Percentiles rank a stretch among this genome's conserved stretches.
These are phyloP conservation scores for Rhodotorula sp. DNA, from an alignment of 1,284 basidiomycete genomes.

Conservation along the genomic window DNA sequence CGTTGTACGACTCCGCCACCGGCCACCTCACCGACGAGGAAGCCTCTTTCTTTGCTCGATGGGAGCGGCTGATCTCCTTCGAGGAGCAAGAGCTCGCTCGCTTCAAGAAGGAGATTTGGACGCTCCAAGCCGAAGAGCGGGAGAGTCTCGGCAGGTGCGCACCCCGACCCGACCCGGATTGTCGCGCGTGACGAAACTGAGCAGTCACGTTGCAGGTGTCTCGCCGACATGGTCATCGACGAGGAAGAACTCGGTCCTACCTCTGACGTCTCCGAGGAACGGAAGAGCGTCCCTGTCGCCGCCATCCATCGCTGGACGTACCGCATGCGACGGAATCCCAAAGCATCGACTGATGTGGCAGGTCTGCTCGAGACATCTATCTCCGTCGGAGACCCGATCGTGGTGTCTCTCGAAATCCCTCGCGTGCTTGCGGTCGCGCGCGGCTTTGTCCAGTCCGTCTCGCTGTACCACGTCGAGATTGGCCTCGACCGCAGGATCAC, in stretches of 20 bases:
- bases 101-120: slow-evolving; percentile 91
- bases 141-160: slow-evolving; percentile 69
- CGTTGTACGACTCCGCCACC: slow-evolving; percentile 75
- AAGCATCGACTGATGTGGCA: neutral
- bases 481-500: slow-evolving; percentile 78
- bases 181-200: neutral
- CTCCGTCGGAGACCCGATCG: slow-evolving; percentile 74
- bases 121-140: slow-evolving; percentile 74
- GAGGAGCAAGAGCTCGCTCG: slow-evolving; percentile 84
- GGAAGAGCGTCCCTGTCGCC: slow-evolving; percentile 49
- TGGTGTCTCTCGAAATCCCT: slow-evolving; percentile 76
- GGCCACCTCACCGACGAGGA: slow-evolving; percentile 71
- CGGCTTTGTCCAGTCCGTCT: slow-evolving; percentile 77
- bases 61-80: slow-evolving; percentile 82
- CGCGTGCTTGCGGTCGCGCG: slow-evolving; percentile 76
- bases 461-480: slow-evolving; percentile 64
- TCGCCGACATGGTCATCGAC: slow-evolving; percentile 71
- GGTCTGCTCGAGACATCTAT: slow-evolving; percentile 78
- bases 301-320: slow-evolving; percentile 61
- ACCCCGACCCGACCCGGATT: neutral
- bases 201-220: slow-evolving; percentile 53
- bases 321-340: slow-evolving; percentile 54
- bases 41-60: slow-evolving; percentile 77
- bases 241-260: slow-evolving; percentile 23
- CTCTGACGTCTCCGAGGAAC: slow-evolving; percentile 24